Evolutionary conservation across 108 stramenopile species (phyloP), one percentile per base, ranked within the genome.

Genomic region (Cyclostephanos tholiformis): DNA sequence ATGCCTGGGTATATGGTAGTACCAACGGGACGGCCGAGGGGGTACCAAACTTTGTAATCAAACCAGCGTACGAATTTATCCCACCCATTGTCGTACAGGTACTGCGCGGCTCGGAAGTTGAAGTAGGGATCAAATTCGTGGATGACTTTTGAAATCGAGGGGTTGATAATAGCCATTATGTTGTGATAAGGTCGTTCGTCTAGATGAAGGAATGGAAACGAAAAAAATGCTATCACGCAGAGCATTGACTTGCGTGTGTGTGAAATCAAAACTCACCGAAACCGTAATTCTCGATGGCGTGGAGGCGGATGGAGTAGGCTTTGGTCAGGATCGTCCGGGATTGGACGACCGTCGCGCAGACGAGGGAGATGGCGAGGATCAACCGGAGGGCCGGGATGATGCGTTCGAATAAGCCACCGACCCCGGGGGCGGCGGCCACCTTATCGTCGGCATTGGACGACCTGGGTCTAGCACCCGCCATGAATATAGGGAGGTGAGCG

Each of bases 1-100:
- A 99, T 92, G 4, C 99, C 99, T 20, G 99, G 99, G 84, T 98
- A 99, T 76, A 98, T 98, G 51, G 99, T 99, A 5, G 96, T 98
- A 32, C 99, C 99, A 16, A 99, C 97, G 26, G 97, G 97, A 16
- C 91, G 52, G 0, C 93, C 93, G 25, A 99, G 80, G 36, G 99
- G 99, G 87, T 98, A 99, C 99, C 99, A 99, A 25, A 74, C 67
- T 84, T 70, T 85, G 77, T 96, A 89, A 82, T 96, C 96, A 71
- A 94, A 98, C 96, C 97, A 98, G n/a, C 74, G 58, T 43, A 80
- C 88, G 84, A 98, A 98, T 23, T 73, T 82, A 0, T 79, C 41
- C 80, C 79, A 83, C n/a, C 85, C 85, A 44, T 83, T 61, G 23
- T 77, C 72, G 49, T 82, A 81, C n/a, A 86, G 49, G 56, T 86